Conservation (phyloP, 1,139 yeast genomes). For the Lodderomyces elongisporus region DNA sequence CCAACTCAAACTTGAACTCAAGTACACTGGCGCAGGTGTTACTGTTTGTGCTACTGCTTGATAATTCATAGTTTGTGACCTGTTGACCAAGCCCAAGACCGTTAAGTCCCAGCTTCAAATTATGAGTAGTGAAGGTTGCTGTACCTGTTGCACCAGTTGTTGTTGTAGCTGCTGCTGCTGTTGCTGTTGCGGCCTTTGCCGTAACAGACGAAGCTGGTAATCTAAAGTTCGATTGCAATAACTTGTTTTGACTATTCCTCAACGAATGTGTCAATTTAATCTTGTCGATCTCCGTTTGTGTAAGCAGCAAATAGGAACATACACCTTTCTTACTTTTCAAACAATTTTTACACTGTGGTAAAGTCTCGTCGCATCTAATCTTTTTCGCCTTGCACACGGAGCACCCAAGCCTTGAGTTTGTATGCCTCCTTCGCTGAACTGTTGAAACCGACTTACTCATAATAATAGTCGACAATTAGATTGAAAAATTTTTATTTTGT, state of each 20-base stretch:
- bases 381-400: slow-evolving; percentile 39
- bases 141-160: no score
- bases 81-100: no score
- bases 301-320: slow-evolving; percentile 31
- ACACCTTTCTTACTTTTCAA: slow-evolving; percentile 23
- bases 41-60: not conserved
- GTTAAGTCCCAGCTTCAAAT: no score
- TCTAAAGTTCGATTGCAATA: slow-evolving; percentile 23
- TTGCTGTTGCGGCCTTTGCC: not conserved
- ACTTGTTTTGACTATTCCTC: slow-evolving; percentile 26
- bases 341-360: slow-evolving; percentile 41
- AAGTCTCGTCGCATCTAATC: slow-evolving; percentile 43
- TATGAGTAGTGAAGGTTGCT: no score
- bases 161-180: not conserved
- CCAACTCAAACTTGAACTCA: slow-evolving; percentile 25
- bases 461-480: no score
- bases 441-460: no score
- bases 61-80: not conserved
- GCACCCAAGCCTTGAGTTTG: slow-evolving; percentile 43
- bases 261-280: slow-evolving; percentile 27
- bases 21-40: slow-evolving; percentile 12
- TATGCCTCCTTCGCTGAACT: slow-evolving; percentile 33
- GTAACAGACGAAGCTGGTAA: slow-evolving; percentile 20
- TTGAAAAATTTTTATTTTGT: no score
- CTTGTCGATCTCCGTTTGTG: slow-evolving; percentile 21